Evolutionary conservation across 805 yeast genomes (phyloP).

Genomic region (Cyberlindnera nakhonratchasimensis): DNA sequence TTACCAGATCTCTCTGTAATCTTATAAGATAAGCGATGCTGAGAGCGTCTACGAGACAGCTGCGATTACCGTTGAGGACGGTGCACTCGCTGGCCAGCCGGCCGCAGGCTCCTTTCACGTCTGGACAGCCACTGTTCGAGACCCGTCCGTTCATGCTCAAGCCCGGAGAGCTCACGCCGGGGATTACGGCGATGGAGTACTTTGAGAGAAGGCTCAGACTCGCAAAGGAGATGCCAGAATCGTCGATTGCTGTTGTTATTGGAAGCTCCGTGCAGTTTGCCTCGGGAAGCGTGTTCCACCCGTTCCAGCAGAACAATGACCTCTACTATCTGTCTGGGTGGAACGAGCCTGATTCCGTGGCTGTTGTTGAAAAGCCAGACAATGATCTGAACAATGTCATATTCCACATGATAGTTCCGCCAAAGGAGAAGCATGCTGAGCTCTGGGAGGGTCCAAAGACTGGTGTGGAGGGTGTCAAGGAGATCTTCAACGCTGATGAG

Average conservation of each 20-base stretch:
- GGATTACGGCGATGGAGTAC: constrained; percentile 82
- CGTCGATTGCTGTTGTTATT: constrained; percentile 68
- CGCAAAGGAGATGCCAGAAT: constrained; percentile 52
- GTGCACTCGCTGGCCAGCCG: constrained; percentile 13
- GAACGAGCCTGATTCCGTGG: constrained; percentile 82
- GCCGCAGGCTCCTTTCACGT: constrained; percentile 32
- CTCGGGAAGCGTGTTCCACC: constrained; percentile 87
- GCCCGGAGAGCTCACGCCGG: constrained; percentile 83
- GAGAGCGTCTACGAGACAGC: not conserved
- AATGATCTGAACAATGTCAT: constrained; percentile 49
- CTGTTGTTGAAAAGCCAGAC: constrained; percentile 59
- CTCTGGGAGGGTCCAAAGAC: constrained; percentile 95
- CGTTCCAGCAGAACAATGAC: constrained; percentile 90
- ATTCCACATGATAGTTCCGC: constrained; percentile 82
- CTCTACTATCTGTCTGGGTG: constrained; percentile 86
- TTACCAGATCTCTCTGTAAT: too few species aligned
- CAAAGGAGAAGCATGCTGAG: constrained; percentile 71
- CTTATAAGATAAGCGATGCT: too few species aligned
- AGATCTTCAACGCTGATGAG: constrained; percentile 84
- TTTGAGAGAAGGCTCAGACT: constrained; percentile 64
- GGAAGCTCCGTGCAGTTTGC: constrained; percentile 75
- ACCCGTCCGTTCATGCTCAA: constrained; percentile 74
- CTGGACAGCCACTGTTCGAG: constrained; percentile 87
- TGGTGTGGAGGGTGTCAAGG: constrained; percentile 78
- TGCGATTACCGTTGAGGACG: not conserved